Base-by-base conservation (phyloP, 768 basidiomycete genomes). In the Phaeotremella fagi region DNA sequence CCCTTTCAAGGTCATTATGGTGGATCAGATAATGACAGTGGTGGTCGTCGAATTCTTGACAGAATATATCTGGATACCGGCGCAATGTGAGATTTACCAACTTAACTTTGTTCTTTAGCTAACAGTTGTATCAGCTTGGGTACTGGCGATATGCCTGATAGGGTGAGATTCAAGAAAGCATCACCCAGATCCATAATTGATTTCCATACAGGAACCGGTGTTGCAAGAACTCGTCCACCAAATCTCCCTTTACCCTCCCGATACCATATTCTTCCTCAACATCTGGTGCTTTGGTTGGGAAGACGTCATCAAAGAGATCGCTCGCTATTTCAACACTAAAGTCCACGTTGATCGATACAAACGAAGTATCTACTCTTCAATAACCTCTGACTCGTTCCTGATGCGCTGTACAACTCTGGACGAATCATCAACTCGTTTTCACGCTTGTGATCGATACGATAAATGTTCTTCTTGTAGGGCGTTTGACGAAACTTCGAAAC, bases 201-300 rank as follows among this genome's bases (percentile, higher is more conserved):
- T 35, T 35, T n/a, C 33, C 33, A 14, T 25, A 2, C 59, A 94
- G 89, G 78, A 79, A 20, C 76, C 80, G 16, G 90, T 87, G 0
- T 81, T 83, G 0, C 59, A 76, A 23, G 87, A 85, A 2, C 75
- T 94, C 2, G 73, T 89, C 18, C 76, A 82, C 16, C 78, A 95
- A 1, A 85, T 97, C 73, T 76, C 78, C 9, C 66, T 83, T 2
- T 86, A 85, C 52, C 85, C 90, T 0, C 56, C 77, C 0, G 76
- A 79, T 3, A 84, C 84, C 0, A 78, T 82, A 50, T 95, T 98
- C 76, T 97, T 87, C 76, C 78, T 99, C 52, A 94, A 95, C 66
- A 70, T 82, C 0, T 99, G 94, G 94, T 94, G 92, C 0, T 92
- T 87, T 85, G 94, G 94, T 0, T 97, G 95, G 70, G 94, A 99